Conservation (phyloP, 1,284 basidiomycete species). For the Vanrija pseudolonga region DNA sequence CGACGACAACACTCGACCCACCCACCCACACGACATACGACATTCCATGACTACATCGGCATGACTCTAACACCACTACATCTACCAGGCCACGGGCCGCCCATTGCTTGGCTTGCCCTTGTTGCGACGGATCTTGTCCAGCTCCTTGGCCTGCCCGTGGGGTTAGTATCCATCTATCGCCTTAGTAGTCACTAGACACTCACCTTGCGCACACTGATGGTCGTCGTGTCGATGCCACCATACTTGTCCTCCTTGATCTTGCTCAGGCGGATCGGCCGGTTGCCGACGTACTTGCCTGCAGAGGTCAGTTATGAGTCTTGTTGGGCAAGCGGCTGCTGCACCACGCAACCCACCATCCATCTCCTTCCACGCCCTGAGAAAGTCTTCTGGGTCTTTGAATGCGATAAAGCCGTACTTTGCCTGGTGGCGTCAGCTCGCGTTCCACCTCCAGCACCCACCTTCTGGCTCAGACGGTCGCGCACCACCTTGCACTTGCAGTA, state of each 20-base stretch:
- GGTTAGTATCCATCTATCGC: no score
- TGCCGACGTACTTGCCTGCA: constrained; percentile 92
- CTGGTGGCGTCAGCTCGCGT: constrained; percentile 50
- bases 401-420: constrained; percentile 97
- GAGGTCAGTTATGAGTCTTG: no score
- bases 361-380: constrained; percentile 97
- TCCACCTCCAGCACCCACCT: constrained; percentile 53
- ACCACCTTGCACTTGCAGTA: constrained; percentile 95
- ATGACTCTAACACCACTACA: no score
- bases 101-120: constrained; percentile 46
- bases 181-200: constrained; percentile 19
- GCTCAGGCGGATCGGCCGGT: constrained; percentile 82
- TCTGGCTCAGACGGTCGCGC: constrained; percentile 82
- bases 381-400: constrained; percentile 98
- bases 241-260: constrained; percentile 87
- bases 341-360: constrained; percentile 78
- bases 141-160: constrained; percentile 34
- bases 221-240: constrained; percentile 76
- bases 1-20: no score
- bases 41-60: no score
- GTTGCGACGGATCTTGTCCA: constrained; percentile 48
- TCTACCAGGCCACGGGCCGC: constrained; percentile 41
- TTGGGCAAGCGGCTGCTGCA: no score
- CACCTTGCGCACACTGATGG: constrained; percentile 52
- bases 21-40: no score